These are phyloP conservation scores for Boletus barrowsii DNA, from an alignment of 768 basidiomycete genomes.

Conservation along the genomic window DNA sequence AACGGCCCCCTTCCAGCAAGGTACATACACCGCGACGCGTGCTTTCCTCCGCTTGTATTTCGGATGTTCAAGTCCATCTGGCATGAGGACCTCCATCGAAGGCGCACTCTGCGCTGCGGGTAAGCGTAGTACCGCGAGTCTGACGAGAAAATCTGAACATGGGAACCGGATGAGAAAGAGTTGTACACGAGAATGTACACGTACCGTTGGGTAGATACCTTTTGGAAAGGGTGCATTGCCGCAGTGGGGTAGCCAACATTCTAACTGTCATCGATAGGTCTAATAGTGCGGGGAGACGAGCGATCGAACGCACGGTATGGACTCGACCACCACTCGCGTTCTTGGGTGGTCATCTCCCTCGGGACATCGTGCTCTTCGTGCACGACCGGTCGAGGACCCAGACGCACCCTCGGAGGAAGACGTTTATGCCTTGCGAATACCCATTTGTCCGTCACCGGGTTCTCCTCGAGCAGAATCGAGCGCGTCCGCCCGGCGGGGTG, in stretches of 20 bases:
- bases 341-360: constrained; percentile 59
- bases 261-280: constrained; percentile 45
- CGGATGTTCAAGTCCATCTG: constrained; percentile 66
- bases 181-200: constrained; percentile 6
- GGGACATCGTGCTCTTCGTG: constrained; percentile 34
- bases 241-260: constrained; percentile 66
- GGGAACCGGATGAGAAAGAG: not conserved
- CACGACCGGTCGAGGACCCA: constrained; percentile 27
- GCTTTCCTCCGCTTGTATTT: constrained; percentile 49
- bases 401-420: constrained; percentile 46
- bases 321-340: constrained; percentile 67
- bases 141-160: constrained; percentile 60
- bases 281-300: not conserved
- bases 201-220: constrained; percentile 58
- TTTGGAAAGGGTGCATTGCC: constrained; percentile 50
- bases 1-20: constrained; percentile 57
- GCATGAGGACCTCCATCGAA: constrained; percentile 34
- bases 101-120: constrained; percentile 32
- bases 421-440: constrained; percentile 56
- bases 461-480: constrained; percentile 64
- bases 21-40: constrained; percentile 49
- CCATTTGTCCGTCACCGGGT: constrained; percentile 51
- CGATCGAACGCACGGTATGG: constrained; percentile 58
- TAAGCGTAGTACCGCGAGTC: constrained; percentile 50
- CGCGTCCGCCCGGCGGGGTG: constrained; percentile 40